Evolutionary conservation across 139 green algal genomes (phyloP).

Genomic region (Coelastrella sp.): DNA sequence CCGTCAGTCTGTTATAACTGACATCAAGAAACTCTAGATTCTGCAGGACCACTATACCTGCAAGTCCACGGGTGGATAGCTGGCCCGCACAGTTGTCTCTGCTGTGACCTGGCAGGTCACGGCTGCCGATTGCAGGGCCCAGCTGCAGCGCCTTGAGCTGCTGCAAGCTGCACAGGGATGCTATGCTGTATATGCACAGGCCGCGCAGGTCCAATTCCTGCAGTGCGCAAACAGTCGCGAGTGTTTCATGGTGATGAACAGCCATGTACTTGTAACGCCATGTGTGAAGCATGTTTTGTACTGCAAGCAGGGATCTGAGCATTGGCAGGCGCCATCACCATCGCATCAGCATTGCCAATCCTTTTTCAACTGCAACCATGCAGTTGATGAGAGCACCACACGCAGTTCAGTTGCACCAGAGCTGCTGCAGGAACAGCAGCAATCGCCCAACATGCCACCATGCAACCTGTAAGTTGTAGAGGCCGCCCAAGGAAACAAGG

Average conservation of each 20-base stretch:
- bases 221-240: not conserved
- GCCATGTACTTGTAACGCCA: not conserved
- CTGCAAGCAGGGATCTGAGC: too few relatives aligned
- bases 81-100: not conserved
- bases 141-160: not conserved
- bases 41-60: not conserved
- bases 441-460: too few relatives aligned
- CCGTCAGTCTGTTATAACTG: not conserved
- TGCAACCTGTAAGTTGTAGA: not conserved
- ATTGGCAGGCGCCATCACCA: too few relatives aligned
- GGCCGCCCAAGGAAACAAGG: not conserved
- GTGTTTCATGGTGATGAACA: too few relatives aligned
- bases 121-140: not conserved
- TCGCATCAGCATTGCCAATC: too few relatives aligned
- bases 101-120: not conserved
- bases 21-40: not conserved
- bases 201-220: not conserved
- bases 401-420: not conserved
- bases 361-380: not conserved
- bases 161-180: not conserved
- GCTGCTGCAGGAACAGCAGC: too few relatives aligned
- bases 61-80: not conserved
- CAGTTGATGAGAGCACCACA: not conserved
- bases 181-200: not conserved
- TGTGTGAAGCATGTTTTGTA: not conserved